Base-by-base conservation (phyloP, 2,329 filamentous ascomycete genomes). In the Diplodia intermedia region DNA sequence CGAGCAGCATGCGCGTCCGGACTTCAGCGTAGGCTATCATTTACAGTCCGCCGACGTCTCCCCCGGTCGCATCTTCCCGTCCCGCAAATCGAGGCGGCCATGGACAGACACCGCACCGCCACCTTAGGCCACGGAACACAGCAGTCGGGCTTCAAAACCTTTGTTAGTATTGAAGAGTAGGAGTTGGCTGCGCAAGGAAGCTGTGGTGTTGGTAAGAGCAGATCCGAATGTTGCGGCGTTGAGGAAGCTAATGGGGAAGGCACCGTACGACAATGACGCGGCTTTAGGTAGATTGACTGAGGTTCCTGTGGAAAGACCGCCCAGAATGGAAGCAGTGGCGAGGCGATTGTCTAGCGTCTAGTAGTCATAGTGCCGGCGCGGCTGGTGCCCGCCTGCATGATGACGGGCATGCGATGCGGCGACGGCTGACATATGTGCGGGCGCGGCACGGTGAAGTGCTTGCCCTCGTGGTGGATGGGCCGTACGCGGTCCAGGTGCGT, bases 351-450 rank as follows among this genome's bases (percentile, higher is more conserved):
- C 8, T 23, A n/a, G 54, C 5, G 9, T 36, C 8, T 40, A 14
- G 8, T 56, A 55, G 26, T 11, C 14, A 40, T 31, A 31, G 89
- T 90, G 1, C 89, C 90, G 0, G 88, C 84, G 61, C 83, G 86
- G 0, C 87, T 90, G 0, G 89, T 90, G 0, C 90, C 90, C 0
- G 90, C 90, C 75, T 92, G 90, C 3, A 92, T 82, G 4, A 92
- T 83, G 1, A 92, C 81, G 0, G 90, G 90, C 1, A 89, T 91
- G 3, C 90, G 81, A 72, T 92, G 90, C 0, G 89, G 89, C 60
- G 85, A 85, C 0, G 89, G 89, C 63, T 90, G 85, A 67, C 86
- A 88, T 71, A 91, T 84, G 70, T 91, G 88, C 29, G 88, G 88
- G 0, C 89, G 89, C 0, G 88, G 87, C 0, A 91, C 87, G 0